These are phyloP conservation scores for Penicillium fuscoglaucum DNA, from an alignment of 2,329 filamentous ascomycete species.

Conservation along the genomic window DNA sequence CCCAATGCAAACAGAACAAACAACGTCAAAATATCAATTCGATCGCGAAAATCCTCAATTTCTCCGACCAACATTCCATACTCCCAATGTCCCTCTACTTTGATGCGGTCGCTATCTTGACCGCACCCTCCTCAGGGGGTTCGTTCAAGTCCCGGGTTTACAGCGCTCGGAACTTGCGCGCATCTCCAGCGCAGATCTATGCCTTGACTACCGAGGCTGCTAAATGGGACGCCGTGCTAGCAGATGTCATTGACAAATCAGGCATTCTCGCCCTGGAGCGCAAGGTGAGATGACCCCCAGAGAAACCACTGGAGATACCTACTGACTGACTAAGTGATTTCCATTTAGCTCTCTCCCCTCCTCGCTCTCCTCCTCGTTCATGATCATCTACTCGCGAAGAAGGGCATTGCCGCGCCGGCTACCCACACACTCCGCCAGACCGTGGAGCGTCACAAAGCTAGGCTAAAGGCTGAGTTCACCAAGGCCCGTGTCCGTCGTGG, in stretches of 20 bases:
- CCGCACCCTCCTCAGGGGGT: slow-evolving; percentile 66
- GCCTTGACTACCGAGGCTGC: slow-evolving; percentile 81
- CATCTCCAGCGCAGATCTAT: slow-evolving; percentile 77
- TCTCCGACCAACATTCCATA: slow-evolving; percentile 6
- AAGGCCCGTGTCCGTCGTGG: slow-evolving; percentile 73
- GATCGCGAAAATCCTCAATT: slow-evolving; percentile 9
- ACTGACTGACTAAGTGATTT: slow-evolving; percentile 42
- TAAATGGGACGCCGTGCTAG: slow-evolving; percentile 86
- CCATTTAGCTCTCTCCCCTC: slow-evolving; percentile 69
- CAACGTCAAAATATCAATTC: slow-evolving; percentile 9
- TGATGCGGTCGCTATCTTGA: slow-evolving; percentile 77
- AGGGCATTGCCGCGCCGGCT: slow-evolving; percentile 76
- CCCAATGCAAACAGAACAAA: slow-evolving; percentile 31
- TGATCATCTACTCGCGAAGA: slow-evolving; percentile 78
- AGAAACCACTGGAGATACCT: slow-evolving; percentile 18
- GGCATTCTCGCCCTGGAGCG: slow-evolving; percentile 75
- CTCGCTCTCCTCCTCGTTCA: slow-evolving; percentile 81
- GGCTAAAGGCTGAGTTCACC: slow-evolving; percentile 79
- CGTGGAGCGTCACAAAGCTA: slow-evolving; percentile 76
- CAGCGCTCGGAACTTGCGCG: slow-evolving; percentile 70
- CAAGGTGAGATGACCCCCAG: slow-evolving; percentile 61
- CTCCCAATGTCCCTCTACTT: slow-evolving; percentile 85
- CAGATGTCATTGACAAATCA: slow-evolving; percentile 83
- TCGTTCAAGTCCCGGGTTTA: slow-evolving; percentile 88
- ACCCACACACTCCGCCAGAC: slow-evolving; percentile 74